Evolutionary conservation across 139 green algal genomes (phyloP).

Genomic region (Tetraselmis striata): DNA sequence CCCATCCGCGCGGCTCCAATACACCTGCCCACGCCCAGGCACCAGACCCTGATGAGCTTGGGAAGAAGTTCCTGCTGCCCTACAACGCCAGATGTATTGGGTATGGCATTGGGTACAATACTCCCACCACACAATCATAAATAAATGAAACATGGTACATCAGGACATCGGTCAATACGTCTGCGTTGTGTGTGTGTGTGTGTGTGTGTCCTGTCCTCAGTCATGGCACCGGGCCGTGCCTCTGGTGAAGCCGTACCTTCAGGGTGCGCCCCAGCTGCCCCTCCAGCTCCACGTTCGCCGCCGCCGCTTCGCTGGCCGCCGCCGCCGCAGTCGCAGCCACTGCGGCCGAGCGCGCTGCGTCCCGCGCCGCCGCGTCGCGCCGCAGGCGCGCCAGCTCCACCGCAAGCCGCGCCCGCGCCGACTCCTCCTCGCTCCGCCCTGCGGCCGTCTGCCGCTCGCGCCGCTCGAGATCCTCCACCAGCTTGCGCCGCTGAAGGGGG

Average conservation of each 20-base stretch:
- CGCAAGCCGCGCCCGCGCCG: conserved; percentile 21
- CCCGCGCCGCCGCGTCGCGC: conserved; percentile 21
- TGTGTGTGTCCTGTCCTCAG: too few species aligned
- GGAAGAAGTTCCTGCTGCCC: too few species aligned
- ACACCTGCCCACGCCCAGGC: too few species aligned
- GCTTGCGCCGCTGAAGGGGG: conserved; percentile 51
- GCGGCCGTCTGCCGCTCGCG: conserved; percentile 37
- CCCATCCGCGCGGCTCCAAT: conserved; percentile 2
- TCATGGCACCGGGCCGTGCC: too few species aligned
- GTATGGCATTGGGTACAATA: too few species aligned
- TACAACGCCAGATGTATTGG: too few species aligned
- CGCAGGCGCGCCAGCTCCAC: conserved; percentile 59
- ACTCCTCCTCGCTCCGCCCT: conserved; percentile 34
- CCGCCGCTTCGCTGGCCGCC: neutral
- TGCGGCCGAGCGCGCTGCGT: conserved; percentile 1
- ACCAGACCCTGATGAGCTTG: too few species aligned
- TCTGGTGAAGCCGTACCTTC: neutral
- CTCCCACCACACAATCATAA: too few species aligned
- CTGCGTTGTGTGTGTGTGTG: too few species aligned
- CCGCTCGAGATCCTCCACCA: conserved; percentile 65
- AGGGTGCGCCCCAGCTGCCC: neutral
- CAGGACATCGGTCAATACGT: too few species aligned
- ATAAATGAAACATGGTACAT: too few species aligned
- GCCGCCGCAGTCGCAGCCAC: conserved; percentile 11
- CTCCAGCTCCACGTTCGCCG: conserved; percentile 3